phyloP scores from a whole-genome alignment of 345 rosid genomes.

The Boechera retrofracta region DNA sequence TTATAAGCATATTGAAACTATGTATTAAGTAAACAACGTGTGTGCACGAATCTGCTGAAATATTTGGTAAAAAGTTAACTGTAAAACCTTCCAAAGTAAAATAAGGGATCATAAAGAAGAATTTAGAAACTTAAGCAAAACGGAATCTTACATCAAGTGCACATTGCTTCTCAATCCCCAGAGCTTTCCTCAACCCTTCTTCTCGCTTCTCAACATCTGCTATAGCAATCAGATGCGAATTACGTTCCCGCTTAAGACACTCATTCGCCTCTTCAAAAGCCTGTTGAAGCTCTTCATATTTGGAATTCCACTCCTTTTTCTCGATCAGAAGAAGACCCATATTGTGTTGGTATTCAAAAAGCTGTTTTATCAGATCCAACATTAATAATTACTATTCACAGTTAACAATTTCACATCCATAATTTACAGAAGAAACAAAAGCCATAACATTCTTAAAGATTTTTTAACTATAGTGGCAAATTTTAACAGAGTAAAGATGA shows the following conservation, averaged over 20 bases:
- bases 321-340: conserved; percentile 95
- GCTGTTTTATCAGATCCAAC: conserved; percentile 50
- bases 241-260: conserved; percentile 71
- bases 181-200: conserved; percentile 81
- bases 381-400: background rate
- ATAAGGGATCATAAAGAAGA: background rate
- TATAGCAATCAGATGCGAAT: conserved; percentile 70
- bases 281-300: conserved; percentile 67
- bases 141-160: conserved; percentile 73
- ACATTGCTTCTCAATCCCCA: conserved; percentile 95
- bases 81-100: no score
- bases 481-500: conserved; percentile 13
- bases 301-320: conserved; percentile 82
- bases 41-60: no score
- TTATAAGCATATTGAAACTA: no score
- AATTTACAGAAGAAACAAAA: conserved; percentile 24
- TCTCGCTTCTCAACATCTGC: conserved; percentile 83
- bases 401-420: background rate
- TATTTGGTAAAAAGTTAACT: no score
- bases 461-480: background rate
- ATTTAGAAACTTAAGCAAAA: background rate
- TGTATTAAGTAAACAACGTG: no score
- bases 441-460: background rate
- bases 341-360: conserved; percentile 89
- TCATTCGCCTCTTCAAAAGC: conserved; percentile 65